phyloP scores from a whole-genome alignment of 306 rosid species.

The Psophocarpus tetragonolobus region DNA sequence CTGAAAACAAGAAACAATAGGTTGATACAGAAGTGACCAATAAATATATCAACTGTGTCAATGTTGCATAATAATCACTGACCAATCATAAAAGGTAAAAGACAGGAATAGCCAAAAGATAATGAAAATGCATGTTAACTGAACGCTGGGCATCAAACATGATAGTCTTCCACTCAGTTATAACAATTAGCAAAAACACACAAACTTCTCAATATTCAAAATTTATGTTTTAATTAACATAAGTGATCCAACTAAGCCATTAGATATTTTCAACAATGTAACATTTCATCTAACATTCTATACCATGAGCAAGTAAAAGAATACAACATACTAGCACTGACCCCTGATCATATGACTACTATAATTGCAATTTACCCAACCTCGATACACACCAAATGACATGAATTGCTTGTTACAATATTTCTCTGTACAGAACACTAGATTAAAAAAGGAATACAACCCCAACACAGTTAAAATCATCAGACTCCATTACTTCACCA shows the following conservation, averaged over 20 bases:
- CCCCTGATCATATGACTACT: conserved; percentile 32
- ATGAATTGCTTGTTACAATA: conserved; percentile 29
- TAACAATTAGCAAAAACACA: conserved; percentile 16
- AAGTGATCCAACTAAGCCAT: neutral
- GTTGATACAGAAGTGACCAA: neutral
- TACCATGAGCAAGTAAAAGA: conserved; percentile 24
- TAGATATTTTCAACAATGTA: conserved; percentile 9
- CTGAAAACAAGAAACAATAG: neutral
- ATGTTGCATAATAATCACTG: conserved; percentile 14
- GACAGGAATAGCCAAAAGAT: neutral
- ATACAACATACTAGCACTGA: conserved; percentile 17
- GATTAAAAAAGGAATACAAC: conserved; percentile 38
- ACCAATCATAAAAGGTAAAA: neutral
- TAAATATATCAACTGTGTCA: neutral
- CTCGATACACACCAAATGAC: conserved; percentile 39
- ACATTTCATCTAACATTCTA: conserved; percentile 11
- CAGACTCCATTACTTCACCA: conserved; percentile 45
- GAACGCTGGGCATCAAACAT: neutral
- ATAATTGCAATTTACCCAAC: conserved; percentile 20
- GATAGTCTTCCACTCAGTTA: neutral
- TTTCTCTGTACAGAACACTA: conserved; percentile 43
- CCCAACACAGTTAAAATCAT: conserved; percentile 41
- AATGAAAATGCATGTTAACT: neutral
- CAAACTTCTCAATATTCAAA: conserved; percentile 22
- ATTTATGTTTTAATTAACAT: neutral